Evolutionary conservation across 768 basidiomycete genomes (phyloP).

Genomic region (Podaxis pistillaris): DNA sequence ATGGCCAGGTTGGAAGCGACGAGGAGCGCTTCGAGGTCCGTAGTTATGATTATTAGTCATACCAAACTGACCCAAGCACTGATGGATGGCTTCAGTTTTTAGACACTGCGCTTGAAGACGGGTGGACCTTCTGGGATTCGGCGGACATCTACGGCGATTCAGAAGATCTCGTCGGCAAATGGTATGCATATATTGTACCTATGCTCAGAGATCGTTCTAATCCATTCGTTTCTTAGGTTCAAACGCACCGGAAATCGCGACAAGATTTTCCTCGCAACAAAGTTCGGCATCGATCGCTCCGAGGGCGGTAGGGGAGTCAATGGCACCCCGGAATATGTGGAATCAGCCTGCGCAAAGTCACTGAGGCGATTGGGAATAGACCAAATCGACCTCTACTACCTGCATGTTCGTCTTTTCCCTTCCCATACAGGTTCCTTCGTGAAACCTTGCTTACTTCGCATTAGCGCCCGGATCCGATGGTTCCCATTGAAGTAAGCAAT

Average conservation of each 20-base stretch:
- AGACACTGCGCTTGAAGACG: constrained; percentile 38
- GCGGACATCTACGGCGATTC: constrained; percentile 45
- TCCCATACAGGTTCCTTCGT: not conserved
- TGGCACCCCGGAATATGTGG: constrained; percentile 38
- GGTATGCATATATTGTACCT: constrained; percentile 22
- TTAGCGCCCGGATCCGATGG: constrained; percentile 35
- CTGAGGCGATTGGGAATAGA: constrained; percentile 41
- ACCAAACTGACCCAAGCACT: not conserved
- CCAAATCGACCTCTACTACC: constrained; percentile 44
- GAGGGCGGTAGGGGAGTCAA: constrained; percentile 17
- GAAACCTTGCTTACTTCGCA: not conserved
- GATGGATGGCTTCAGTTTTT: constrained; percentile 29
- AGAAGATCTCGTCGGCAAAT: constrained; percentile 44
- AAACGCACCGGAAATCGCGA: constrained; percentile 47
- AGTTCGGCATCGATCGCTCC: constrained; percentile 29
- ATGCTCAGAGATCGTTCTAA: not conserved
- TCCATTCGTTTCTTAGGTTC: constrained; percentile 33
- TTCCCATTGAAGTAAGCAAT: constrained; percentile 44
- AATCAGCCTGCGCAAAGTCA: constrained; percentile 34
- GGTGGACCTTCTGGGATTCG: constrained; percentile 50
- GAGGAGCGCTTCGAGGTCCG: constrained; percentile 60
- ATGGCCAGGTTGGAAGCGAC: constrained; percentile 45
- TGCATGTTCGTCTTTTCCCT: constrained; percentile 27
- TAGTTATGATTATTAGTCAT: not conserved
- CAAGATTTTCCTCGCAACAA: constrained; percentile 63